phyloP scores from a whole-genome alignment of 495 filamentous ascomycete species.

The Lentithecium fluviatile region DNA sequence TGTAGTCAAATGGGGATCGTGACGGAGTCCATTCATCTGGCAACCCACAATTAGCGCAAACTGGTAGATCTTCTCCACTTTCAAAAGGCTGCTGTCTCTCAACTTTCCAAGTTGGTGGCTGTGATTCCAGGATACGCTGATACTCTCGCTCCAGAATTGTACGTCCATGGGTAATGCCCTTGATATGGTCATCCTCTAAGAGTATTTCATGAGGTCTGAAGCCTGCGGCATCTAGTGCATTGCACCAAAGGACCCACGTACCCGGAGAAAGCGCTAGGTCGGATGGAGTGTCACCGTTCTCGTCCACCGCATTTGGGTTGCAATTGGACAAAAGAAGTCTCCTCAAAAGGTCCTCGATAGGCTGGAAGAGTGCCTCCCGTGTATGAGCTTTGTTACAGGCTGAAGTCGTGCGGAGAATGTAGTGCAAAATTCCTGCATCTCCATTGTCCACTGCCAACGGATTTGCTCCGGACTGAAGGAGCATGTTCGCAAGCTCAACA shows the following conservation, averaged over 20 bases:
- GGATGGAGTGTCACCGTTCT: neutral
- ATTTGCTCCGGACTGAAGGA: neutral
- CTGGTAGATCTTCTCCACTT: neutral
- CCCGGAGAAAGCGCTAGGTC: neutral
- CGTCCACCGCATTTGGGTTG: neutral
- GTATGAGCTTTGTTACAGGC: neutral
- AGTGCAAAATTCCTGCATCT: neutral
- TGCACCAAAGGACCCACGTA: neutral
- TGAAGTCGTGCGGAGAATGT: neutral
- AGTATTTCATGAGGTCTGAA: neutral
- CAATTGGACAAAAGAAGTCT: neutral
- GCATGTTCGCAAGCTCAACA: neutral
- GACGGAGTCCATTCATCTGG: neutral
- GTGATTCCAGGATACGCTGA: neutral
- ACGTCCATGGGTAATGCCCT: neutral
- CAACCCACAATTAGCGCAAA: neutral
- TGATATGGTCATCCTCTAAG: neutral
- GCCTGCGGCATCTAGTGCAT: neutral
- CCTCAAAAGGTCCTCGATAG: neutral
- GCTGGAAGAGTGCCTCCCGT: neutral
- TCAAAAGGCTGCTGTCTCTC: neutral
- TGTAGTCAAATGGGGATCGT: neutral
- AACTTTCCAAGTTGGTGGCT: neutral
- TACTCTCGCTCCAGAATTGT: neutral
- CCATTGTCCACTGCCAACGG: neutral